phyloP scores from a whole-genome alignment of 2,329 filamentous ascomycete genomes.

The Alternaria ethzedia region DNA sequence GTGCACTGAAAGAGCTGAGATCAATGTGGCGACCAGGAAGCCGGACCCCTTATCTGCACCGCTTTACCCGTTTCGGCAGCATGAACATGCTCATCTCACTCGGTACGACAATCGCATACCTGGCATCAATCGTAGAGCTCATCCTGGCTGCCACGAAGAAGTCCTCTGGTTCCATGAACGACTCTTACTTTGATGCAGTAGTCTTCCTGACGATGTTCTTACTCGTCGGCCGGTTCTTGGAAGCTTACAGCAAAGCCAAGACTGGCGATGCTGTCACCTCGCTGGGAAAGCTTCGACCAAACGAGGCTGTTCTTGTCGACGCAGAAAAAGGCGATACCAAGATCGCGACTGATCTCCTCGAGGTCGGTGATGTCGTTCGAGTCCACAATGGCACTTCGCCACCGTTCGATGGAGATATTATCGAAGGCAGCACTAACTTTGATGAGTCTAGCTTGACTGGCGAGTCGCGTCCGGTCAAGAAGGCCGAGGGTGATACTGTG shows the following conservation, averaged over 20 bases:
- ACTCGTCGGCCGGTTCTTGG: conserved; percentile 73
- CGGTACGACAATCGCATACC: conserved; percentile 85
- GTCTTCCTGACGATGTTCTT: conserved; percentile 91
- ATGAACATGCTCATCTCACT: conserved; percentile 95
- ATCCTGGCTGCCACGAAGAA: conserved; percentile 60
- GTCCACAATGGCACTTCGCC: conserved; percentile 82
- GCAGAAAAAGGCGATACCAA: conserved; percentile 49
- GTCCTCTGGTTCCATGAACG: conserved; percentile 41
- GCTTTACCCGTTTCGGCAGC: conserved; percentile 92
- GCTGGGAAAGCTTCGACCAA: conserved; percentile 77
- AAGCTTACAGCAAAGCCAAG: conserved; percentile 90
- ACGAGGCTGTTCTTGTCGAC: conserved; percentile 74
- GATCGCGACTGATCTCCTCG: conserved; percentile 70
- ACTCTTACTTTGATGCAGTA: conserved; percentile 85
- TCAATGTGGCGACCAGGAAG: conserved; percentile 80
- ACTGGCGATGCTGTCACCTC: conserved; percentile 85
- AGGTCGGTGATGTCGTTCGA: conserved; percentile 63
- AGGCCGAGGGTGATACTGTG: conserved; percentile 67
- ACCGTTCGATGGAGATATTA: conserved; percentile 76
- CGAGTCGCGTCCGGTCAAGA: conserved; percentile 72
- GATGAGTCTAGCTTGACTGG: conserved; percentile 92
- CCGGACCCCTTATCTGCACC: conserved; percentile 71
- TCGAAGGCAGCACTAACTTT: conserved; percentile 67
- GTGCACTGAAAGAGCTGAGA: conserved; percentile 78
- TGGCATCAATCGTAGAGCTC: conserved; percentile 80